A percentile compares a stretch with the other conserved stretches of the same genome.
phyloP scores from a whole-genome alignment of 2,329 filamentous ascomycete genomes.

The Trichothecium sympodiale region DNA sequence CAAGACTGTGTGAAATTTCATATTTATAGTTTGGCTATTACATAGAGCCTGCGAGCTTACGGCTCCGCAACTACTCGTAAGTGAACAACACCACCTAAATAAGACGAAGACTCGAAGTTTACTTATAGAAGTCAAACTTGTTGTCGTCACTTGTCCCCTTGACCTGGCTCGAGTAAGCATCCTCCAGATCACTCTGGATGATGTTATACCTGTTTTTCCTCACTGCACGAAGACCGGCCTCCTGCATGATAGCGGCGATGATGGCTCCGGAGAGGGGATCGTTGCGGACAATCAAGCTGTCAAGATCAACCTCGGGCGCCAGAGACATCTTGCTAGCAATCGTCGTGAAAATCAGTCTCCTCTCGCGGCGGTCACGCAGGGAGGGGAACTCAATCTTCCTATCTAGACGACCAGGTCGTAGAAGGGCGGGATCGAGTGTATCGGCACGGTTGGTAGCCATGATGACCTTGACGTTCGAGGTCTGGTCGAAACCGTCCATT shows the following conservation, averaged over 20 bases:
- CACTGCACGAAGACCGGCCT: slow-evolving; percentile 86
- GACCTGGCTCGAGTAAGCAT: slow-evolving; percentile 93
- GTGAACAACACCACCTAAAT: not conserved
- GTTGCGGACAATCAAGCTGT: slow-evolving; percentile 92
- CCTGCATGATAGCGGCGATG: slow-evolving; percentile 98
- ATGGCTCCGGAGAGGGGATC: slow-evolving; percentile 91
- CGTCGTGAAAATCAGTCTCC: slow-evolving; percentile 93
- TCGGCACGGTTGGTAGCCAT: slow-evolving; percentile 99
- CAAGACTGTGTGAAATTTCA: no score
- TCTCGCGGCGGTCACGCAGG: slow-evolving; percentile 84
- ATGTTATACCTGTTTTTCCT: slow-evolving; percentile 99
- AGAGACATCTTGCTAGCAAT: slow-evolving; percentile 96
- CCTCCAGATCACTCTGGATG: slow-evolving; percentile 91
- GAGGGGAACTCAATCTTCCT: slow-evolving; percentile 99
- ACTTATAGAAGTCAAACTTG: slow-evolving; percentile 92
- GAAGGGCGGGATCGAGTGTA: slow-evolving; percentile 86
- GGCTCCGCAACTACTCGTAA: no score
- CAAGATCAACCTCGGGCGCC: slow-evolving; percentile 90
- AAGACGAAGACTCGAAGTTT: slow-evolving; percentile 18
- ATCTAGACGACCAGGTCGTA: slow-evolving; percentile 90
- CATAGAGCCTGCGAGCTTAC: no score
- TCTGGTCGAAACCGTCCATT: slow-evolving; percentile 99
- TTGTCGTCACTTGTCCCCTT: slow-evolving; percentile 60
- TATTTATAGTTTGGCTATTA: no score
- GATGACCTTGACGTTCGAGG: slow-evolving; percentile 98